phyloP scores from a whole-genome alignment of 352 stramenopile genomes.

The Phytopythium delawarense region DNA sequence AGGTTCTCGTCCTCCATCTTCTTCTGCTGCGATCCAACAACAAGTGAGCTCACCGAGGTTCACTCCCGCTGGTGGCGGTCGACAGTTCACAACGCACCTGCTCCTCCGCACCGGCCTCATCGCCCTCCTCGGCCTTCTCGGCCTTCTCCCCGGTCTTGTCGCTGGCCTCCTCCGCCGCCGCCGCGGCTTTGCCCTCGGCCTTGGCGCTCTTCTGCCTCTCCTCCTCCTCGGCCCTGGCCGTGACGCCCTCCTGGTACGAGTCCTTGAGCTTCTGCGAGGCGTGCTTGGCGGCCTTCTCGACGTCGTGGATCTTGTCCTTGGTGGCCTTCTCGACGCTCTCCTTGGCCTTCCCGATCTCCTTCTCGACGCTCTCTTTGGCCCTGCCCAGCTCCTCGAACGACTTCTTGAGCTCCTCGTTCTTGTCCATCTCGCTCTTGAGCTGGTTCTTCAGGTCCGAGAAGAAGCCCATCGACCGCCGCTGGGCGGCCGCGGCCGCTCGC shows the following conservation, averaged over 20 bases:
- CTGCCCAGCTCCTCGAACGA: conserved; percentile 72
- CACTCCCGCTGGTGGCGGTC: background rate
- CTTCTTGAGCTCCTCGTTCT: conserved; percentile 80
- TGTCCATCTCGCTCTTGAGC: conserved; percentile 75
- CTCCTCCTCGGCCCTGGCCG: conserved; percentile 16
- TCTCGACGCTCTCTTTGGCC: conserved; percentile 64
- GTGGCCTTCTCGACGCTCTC: conserved; percentile 59
- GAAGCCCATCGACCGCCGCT: conserved; percentile 61
- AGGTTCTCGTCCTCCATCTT: conserved; percentile 25
- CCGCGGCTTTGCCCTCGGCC: conserved; percentile 10
- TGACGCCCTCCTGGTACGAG: conserved; percentile 31
- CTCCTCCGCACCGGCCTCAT: conserved; percentile 14
- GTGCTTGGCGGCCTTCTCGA: conserved; percentile 49
- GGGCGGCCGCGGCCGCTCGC: conserved; percentile 9
- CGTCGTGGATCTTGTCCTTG: conserved; percentile 1
- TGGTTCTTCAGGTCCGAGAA: conserved; percentile 80
- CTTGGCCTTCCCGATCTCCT: conserved; percentile 65
- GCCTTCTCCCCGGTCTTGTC: conserved; percentile 8
- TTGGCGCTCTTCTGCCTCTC: conserved; percentile 6
- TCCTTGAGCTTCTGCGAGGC: conserved; percentile 70
- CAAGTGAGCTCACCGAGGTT: background rate
- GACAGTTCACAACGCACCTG: conserved; percentile 6
- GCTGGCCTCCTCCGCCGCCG: conserved; percentile 12
- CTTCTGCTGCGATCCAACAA: conserved; percentile 12
- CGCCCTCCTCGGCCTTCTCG: background rate